Base-by-base conservation (phyloP, 352 stramenopile genomes). In the Phytophthora brassicae region DNA sequence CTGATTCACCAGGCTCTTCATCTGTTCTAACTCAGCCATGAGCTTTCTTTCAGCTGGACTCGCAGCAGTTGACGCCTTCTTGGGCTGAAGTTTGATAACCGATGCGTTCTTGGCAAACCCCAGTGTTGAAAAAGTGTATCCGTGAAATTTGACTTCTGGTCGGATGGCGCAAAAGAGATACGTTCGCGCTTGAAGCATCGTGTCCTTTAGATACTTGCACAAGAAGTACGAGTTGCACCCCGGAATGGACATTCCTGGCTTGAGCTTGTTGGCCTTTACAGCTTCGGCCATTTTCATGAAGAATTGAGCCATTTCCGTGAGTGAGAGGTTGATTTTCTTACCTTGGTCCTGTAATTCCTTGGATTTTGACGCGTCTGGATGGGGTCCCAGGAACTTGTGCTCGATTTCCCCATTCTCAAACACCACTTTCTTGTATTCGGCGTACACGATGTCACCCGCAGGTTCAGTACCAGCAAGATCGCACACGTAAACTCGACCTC, bases 221-320 rank as follows among this genome's bases (percentile, higher is more conserved):
- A 98, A 65, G 68, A 98, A 98, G 58, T 97, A 98, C 22, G 88
- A 97, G 57, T 98, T 98, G 64, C 92, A 98, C 1, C 93, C 93
- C 0, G 93, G 93, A 47, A 98, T 98, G 4, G 84, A 96, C 60
- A 86, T 86, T 20, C 93, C 92, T 0, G 92, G 89, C 68, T 98
- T 98, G 42, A 98, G 86, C 49, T 96, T 98, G 76, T 98, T 98
- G 49, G 90, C 88, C 38, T 97, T 94, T 41, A 97, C 86, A 42
- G 90, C 90, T 48, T 98, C 93, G 22, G 93, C 92, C 92, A 98
- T 98, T 65, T 98, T 98, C 89, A 98, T 97, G 76, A 98, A 98
- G 68, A 98, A 98, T 66, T 98, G 92, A 13, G 92, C 86, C 93
- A 98, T 98, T 77, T 98, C 93, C 9, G 91, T 97, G 20, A 98